A percentile compares a stretch with the other conserved stretches of the same genome.
phyloP scores from a whole-genome alignment of 1,284 basidiomycete genomes.

The Phaffia rhodozyma region DNA sequence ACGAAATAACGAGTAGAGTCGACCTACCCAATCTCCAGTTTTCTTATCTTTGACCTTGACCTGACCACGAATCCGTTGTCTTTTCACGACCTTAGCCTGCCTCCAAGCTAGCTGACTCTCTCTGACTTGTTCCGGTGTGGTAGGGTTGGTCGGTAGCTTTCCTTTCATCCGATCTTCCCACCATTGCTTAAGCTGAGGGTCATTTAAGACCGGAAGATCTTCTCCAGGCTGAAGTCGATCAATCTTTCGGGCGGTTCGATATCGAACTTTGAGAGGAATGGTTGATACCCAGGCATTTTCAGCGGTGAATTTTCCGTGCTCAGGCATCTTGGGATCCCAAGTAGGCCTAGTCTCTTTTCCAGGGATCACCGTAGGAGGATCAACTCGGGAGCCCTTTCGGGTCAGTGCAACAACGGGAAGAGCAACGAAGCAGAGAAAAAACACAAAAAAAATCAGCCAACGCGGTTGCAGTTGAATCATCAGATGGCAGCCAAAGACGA shows the following conservation, averaged over 20 bases:
- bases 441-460: too few species aligned
- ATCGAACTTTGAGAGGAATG: constrained; percentile 4
- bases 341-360: constrained; percentile 2
- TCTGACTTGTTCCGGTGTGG: constrained; percentile 7
- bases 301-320: constrained; percentile 4
- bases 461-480: too few species aligned
- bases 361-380: constrained; percentile 1
- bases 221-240: constrained; percentile 11
- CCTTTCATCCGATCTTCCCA: constrained; percentile 2
- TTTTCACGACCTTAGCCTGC: neutral
- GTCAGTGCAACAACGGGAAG: neutral
- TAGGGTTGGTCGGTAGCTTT: constrained; percentile 1
- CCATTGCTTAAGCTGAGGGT: constrained; percentile 3
- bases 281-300: constrained; percentile 9
- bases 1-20: constrained; percentile 9
- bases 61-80: neutral
- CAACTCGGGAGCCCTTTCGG: neutral
- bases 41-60: neutral
- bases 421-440: neutral
- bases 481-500: too few species aligned
- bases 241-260: constrained; percentile 4
- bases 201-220: constrained; percentile 10
- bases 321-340: neutral
- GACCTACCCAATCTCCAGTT: constrained; percentile 5
- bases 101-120: constrained; percentile 4